Conservation (phyloP, 441 rosid genomes). For the Croton laevigatus region DNA sequence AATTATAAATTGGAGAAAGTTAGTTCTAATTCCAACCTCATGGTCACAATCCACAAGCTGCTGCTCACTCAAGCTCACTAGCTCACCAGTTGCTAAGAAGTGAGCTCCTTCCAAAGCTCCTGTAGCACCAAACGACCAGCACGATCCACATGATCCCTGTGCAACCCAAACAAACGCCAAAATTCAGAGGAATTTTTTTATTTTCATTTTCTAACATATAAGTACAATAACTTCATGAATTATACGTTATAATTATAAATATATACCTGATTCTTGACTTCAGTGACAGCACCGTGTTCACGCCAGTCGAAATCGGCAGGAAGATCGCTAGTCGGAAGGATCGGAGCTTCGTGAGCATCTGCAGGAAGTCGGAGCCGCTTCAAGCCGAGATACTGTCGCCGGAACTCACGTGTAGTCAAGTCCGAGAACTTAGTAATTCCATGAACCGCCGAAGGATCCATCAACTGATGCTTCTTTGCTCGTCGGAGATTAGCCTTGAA, state of each 20-base stretch:
- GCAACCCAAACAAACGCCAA: not conserved
- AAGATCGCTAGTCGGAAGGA: slow-evolving; percentile 65
- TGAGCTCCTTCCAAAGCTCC: slow-evolving; percentile 96
- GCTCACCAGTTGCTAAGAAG: slow-evolving; percentile 72
- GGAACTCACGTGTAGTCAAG: slow-evolving; percentile 71
- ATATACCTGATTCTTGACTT: slow-evolving; percentile 77
- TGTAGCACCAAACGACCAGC: slow-evolving; percentile 92
- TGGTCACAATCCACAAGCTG: slow-evolving; percentile 98
- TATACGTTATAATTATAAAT: not conserved
- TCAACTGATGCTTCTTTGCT: slow-evolving; percentile 63
- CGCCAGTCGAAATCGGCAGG: slow-evolving; percentile 90
- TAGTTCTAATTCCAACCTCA: slow-evolving; percentile 49
- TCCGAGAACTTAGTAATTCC: slow-evolving; percentile 94
- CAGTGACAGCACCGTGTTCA: slow-evolving; percentile 76
- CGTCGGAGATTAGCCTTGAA: slow-evolving; percentile 63
- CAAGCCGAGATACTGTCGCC: slow-evolving; percentile 52
- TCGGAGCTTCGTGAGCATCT: slow-evolving; percentile 78
- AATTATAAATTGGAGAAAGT: too few species aligned
- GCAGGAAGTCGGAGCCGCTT: slow-evolving; percentile 54
- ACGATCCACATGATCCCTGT: slow-evolving; percentile 91
- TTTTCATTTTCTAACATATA: not conserved
- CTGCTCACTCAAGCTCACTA: slow-evolving; percentile 94
- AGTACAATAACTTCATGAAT: not conserved
- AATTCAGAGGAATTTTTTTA: not conserved
- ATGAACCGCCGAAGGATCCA: slow-evolving; percentile 79